Base-by-base conservation (phyloP, 371 early-diverging fungal species). In the Syncephalastrum sp. region DNA sequence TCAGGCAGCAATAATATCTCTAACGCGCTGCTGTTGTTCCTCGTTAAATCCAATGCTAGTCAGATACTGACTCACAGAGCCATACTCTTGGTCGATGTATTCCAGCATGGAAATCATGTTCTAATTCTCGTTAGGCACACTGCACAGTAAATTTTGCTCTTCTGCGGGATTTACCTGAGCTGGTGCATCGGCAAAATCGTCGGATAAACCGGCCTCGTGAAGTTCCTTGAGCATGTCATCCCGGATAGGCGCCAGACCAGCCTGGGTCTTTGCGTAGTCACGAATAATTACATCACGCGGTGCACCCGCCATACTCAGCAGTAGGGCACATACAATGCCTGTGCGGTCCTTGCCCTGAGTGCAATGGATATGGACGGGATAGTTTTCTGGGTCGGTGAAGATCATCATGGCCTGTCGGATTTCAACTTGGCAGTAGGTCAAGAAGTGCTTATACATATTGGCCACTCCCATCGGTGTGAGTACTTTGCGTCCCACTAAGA, bases 341-440 rank as follows among this genome's bases (percentile, higher is more conserved):
- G 91, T 91, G 53, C 91, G 73, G 56, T 91, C 91, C 65, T 91
- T 91, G 27, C 91, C 91, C 49, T 88, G 88, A 15, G 88, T 85
- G 68, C 91, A 91, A 59, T 91, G 91, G 29, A 91, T 78, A 45
- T 88, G 73, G 13, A 91, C 81, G 3, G 91, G 91, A 57, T 85
- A 88, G 48, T 82, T 81, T 17, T 66, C 51, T 7, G 77, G 79
- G 46, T 85, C 69, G 14, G 72, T 60, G 62, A 86, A 83, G 5
- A 85, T 66, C 52, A 73, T 66, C 65, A 87, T 42, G 2, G 83
- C 78, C 10, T 77, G 68, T 0, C 64, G 62, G 19, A 86, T 72
- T 50, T 85, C 85, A 0, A 63, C 57, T 58, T 80, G 72, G 62
- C 85, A 83, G 49, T 80, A 74, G 27, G 70, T 67, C 1, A 83